These are phyloP conservation scores for Nicotiana tomentosiformis DNA, from an alignment of 257 asterid species.

Conservation along the genomic window DNA sequence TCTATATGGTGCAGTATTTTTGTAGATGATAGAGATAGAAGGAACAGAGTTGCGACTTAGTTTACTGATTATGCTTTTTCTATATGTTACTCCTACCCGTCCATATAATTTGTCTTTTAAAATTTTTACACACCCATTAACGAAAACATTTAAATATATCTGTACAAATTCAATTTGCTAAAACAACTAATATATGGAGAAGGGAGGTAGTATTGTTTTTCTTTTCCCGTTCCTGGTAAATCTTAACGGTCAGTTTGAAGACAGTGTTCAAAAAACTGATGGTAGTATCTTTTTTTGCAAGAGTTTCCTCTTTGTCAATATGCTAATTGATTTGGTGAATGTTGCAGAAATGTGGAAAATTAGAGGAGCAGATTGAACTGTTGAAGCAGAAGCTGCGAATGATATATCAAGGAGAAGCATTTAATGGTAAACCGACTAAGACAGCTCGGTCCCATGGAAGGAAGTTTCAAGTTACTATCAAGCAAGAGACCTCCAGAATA, in stretches of 20 bases:
- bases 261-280: neutral
- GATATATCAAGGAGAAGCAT: slow-evolving; percentile 78
- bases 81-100: too few species aligned
- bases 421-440: slow-evolving; percentile 80
- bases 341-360: slow-evolving; percentile 69
- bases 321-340: neutral
- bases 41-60: too few species aligned
- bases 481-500: slow-evolving; percentile 82
- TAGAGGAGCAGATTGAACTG: slow-evolving; percentile 71
- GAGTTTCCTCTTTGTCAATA: neutral
- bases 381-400: slow-evolving; percentile 66
- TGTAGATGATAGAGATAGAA: too few species aligned
- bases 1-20: too few species aligned
- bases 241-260: neutral
- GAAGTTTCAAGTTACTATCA: slow-evolving; percentile 81
- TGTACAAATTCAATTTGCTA: neutral
- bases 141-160: too few species aligned
- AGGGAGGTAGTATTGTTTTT: neutral
- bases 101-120: too few species aligned
- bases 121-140: too few species aligned
- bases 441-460: slow-evolving; percentile 92
- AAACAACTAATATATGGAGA: neutral
- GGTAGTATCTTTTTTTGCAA: neutral
- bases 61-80: too few species aligned
- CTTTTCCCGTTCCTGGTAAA: neutral